phyloP scores from a whole-genome alignment of 306 rosid species.

The Gastrolobium villosum region DNA sequence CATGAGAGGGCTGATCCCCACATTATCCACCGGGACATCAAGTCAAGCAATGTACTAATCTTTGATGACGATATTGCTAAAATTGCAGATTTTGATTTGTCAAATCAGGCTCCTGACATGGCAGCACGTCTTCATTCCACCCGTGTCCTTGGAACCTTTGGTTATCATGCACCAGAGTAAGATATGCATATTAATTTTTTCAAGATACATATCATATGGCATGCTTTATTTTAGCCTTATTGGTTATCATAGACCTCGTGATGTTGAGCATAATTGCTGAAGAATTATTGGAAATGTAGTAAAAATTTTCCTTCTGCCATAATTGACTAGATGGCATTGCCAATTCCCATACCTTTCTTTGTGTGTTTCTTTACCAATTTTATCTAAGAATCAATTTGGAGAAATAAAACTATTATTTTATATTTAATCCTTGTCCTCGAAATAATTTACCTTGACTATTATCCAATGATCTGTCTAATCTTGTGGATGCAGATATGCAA shows the following conservation, averaged over 20 bases:
- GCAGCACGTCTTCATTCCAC: conserved; percentile 97
- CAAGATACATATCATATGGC: not conserved
- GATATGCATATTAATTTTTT: conserved; percentile 45
- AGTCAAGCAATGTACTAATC: conserved; percentile 87
- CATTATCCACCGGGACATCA: conserved; percentile 87
- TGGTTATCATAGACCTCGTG: conserved; percentile 4
- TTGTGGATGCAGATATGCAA: conserved; percentile 76
- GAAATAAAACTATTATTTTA: conserved; percentile 8
- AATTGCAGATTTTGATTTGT: conserved; percentile 94
- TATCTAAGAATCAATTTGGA: conserved; percentile 20
- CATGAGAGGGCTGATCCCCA: conserved; percentile 88
- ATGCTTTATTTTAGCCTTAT: conserved; percentile 18
- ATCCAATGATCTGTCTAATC: conserved; percentile 25
- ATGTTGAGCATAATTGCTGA: conserved; percentile 20
- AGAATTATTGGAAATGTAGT: conserved; percentile 25
- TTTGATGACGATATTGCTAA: conserved; percentile 91
- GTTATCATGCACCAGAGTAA: conserved; percentile 98
- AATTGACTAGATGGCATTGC: not conserved
- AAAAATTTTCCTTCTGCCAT: conserved; percentile 15
- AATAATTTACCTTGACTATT: conserved; percentile 27
- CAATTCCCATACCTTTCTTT: not conserved
- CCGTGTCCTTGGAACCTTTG: conserved; percentile 94
- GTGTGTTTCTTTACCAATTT: conserved; percentile 14
- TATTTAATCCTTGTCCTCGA: conserved; percentile 14
- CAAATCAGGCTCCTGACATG: conserved; percentile 97